Percentiles rank a stretch among this genome's conserved stretches.
phyloP scores from a whole-genome alignment of 192 early-diverging fungal genomes.

The Coemansia reversa region DNA sequence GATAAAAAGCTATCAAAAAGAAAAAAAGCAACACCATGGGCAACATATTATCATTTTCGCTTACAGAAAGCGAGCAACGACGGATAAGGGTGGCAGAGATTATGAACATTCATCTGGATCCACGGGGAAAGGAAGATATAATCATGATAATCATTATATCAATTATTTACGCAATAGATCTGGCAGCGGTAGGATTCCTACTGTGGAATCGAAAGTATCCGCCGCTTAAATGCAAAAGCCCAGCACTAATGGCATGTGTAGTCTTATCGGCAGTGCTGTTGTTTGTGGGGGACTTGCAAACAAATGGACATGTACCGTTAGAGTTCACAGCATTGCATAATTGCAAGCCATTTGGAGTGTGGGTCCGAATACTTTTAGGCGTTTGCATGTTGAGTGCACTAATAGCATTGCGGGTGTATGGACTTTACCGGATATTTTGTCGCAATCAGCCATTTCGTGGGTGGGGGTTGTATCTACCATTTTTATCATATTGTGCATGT shows the following conservation, averaged over 20 bases:
- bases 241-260: constrained; percentile 22
- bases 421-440: constrained; percentile 34
- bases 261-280: constrained; percentile 15
- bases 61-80: constrained; percentile 17
- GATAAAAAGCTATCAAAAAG: not conserved
- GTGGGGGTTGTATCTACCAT: constrained; percentile 29
- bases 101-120: constrained; percentile 13
- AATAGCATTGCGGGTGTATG: constrained; percentile 31
- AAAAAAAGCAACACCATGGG: constrained; percentile 20
- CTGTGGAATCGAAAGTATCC: constrained; percentile 39
- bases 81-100: constrained; percentile 9
- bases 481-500: constrained; percentile 10
- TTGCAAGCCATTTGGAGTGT: constrained; percentile 45
- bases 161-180: constrained; percentile 15
- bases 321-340: constrained; percentile 11
- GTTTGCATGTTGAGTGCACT: constrained; percentile 25
- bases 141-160: constrained; percentile 18
- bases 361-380: constrained; percentile 43
- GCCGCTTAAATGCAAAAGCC: constrained; percentile 46
- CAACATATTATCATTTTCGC: constrained; percentile 23
- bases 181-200: constrained; percentile 20
- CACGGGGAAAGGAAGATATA: constrained; percentile 22
- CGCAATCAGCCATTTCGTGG: constrained; percentile 32
- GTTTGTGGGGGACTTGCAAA: constrained; percentile 34
- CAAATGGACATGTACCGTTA: constrained; percentile 33